Evolutionary conservation across 148 eudicot genomes (phyloP), one percentile per base, ranked within the genome.

Genomic region (Spergularia bocconei): DNA sequence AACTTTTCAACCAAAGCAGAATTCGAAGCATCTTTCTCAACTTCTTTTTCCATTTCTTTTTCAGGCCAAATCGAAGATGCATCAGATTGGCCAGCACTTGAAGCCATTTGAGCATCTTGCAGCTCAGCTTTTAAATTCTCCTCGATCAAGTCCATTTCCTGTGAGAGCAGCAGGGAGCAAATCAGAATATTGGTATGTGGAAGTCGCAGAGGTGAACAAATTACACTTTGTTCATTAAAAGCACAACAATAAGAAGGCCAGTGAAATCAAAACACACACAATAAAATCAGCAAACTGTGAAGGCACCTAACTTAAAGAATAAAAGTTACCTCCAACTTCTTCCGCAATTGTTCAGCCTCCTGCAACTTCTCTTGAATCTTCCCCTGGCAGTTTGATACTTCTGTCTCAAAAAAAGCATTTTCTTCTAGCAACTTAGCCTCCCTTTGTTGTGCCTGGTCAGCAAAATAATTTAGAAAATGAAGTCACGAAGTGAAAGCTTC

Each of bases 341-440:
- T 81, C 57, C 71, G 84, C 76, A 95, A 88, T 21, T 75, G 74
- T 63, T 84, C 82, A 23, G 85, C 88, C 83, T 92, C 98, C 81
- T 86, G 88, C 67, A 81, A 56, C 84, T 87, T 95, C 81, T 92
- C 98, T 61, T 87, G 93, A 73, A 95, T 87, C 85, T 88, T 95
- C 36, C 77, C 78, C 82, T 88, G 86, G 70, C 97, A 92, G 68
- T 80, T 72, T 2, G 87, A 86, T 81, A 95, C 89, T 71, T 87
- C 96, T 48, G 86, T 88, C 83, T 91, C 91, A 73, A 78, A 86
- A 58, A 90, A 97, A 65, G 80, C 88, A 87, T 90, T 93, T 87
- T 93, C 91, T 82, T 91, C 97, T 73, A 82, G 86, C 81, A 93
- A 77, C 50, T 86, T 83, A 56, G 81, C 78, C 75, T 90, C 91